Percentiles rank a stretch among this genome's conserved stretches.
These are phyloP conservation scores for Schwanniomyces pseudopolymorphus DNA, from an alignment of 805 yeast species.

Conservation along the genomic window DNA sequence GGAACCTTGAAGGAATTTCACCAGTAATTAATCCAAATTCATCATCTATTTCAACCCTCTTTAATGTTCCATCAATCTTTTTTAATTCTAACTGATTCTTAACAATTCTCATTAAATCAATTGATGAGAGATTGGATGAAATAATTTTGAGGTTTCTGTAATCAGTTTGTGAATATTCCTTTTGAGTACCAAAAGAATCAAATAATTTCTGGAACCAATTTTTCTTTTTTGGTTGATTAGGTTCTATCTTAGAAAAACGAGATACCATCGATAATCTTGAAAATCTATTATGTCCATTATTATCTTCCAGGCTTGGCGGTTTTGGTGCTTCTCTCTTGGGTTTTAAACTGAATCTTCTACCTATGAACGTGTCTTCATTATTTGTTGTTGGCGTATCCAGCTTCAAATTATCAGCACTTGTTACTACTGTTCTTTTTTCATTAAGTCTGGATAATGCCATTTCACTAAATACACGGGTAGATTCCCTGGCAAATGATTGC, in stretches of 20 bases:
- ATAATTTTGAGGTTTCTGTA: constrained; percentile 29
- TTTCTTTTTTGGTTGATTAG: constrained; percentile 12
- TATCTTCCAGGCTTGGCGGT: constrained; percentile 23
- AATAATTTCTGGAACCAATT: constrained; percentile 37
- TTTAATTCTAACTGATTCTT: constrained; percentile 45
- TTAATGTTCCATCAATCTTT: constrained; percentile 50
- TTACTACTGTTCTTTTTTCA: not conserved
- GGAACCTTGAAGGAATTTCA: constrained; percentile 45
- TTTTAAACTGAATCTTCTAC: constrained; percentile 30
- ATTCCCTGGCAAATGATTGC: constrained; percentile 9
- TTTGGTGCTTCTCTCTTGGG: constrained; percentile 42
- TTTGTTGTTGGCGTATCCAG: not conserved
- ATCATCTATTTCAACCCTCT: constrained; percentile 41
- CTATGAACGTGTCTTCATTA: constrained; percentile 11
- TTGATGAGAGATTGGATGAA: constrained; percentile 30
- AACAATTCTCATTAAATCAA: constrained; percentile 32
- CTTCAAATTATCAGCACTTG: not conserved
- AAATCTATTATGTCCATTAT: constrained; percentile 25
- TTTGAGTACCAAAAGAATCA: constrained; percentile 1
- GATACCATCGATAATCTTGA: constrained; percentile 23
- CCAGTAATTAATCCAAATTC: constrained; percentile 46
- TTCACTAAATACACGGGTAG: constrained; percentile 33
- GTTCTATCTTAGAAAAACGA: not conserved
- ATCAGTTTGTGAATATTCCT: not conserved
- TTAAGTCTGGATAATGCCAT: constrained; percentile 9